A percentile compares a stretch with the other conserved stretches of the same genome.
Evolutionary conservation across 2,329 filamentous ascomycete species (phyloP).

Genomic region (Fusarium xylarioides): DNA sequence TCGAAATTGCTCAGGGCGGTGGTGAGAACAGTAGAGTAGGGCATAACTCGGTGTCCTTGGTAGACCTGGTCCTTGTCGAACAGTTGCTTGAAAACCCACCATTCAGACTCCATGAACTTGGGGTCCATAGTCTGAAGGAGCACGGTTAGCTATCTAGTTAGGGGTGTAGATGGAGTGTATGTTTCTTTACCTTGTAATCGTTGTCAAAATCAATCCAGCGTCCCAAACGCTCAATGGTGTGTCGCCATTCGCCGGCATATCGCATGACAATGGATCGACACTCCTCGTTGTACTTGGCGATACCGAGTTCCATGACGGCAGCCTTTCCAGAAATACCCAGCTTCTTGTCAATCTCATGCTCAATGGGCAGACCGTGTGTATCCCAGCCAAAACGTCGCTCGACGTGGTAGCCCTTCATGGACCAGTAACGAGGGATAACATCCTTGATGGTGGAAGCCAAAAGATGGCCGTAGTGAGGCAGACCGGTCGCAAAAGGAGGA

Average conservation of each 20-base stretch:
- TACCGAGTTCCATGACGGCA: constrained; percentile 85
- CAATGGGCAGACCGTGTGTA: constrained; percentile 90
- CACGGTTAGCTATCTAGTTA: constrained; percentile 10
- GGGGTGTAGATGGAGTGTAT: no score
- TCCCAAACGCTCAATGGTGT: constrained; percentile 86
- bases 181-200: constrained; percentile 78
- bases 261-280: constrained; percentile 94
- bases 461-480: constrained; percentile 75
- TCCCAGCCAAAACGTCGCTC: constrained; percentile 96
- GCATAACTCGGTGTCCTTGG: constrained; percentile 91
- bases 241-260: constrained; percentile 85
- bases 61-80: constrained; percentile 92
- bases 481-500: constrained; percentile 78
- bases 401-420: constrained; percentile 94
- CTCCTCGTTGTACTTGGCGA: constrained; percentile 90
- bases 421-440: constrained; percentile 96
- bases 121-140: constrained; percentile 82
- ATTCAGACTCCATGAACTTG: constrained; percentile 94
- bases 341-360: constrained; percentile 98
- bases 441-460: constrained; percentile 96
- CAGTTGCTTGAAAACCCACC: constrained; percentile 96
- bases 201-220: constrained; percentile 99
- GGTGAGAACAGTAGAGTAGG: constrained; percentile 89
- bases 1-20: constrained; percentile 95
- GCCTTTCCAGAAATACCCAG: constrained; percentile 87